Evolutionary conservation across 129 eudicot species (phyloP), one percentile per base, ranked within the genome.

Genomic region (Tanacetum coccineum): DNA sequence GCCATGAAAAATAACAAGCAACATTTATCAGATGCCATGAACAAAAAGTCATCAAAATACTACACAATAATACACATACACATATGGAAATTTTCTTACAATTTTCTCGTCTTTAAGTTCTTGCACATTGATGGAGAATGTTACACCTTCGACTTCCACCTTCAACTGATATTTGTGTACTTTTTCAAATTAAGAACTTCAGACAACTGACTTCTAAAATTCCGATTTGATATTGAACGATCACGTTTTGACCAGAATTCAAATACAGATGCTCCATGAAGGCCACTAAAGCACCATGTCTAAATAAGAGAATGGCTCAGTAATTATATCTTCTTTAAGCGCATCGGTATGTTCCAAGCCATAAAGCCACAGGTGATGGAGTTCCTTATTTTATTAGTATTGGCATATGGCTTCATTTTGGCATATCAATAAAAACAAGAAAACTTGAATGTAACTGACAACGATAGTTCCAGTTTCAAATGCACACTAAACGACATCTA

Each of bases 341-440:
- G n/a, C 98, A 93, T 44, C 74, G 76, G 73, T 84, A 93, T 22
- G 98, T 93, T 82, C 98, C 98, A 73, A 93, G 94, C 98, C 98
- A 71, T 93, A n/a, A 96, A 18, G 92, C 95, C 26, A 82, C 76
- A 36, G 66, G 49, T 10, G 70, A 51, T 28, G 61, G 55, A n/a
- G 74, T 79, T 84, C 83, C 74, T 59, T 82, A 30, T 77, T 77
- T 80, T 57, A 74, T 57, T n/a, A n/a, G n/a, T n/a, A n/a, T 69
- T 47, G 72, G 53, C 76, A 58, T 18, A 79, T 64, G 55, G 88
- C 85, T n/a, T 71, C 84, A 65, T 78, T 82, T 75, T 82, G n/a
- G 82, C 83, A 84, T 70, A 67, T 89, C 96, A 50, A 93, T 80
- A n/a, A 86, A 78, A 93, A 42, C 72, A 63, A 10, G 90, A 87